Evolutionary conservation across 192 early-diverging fungal species (phyloP), one percentile per base, ranked within the genome.

Genomic region (Coemansia sp.): DNA sequence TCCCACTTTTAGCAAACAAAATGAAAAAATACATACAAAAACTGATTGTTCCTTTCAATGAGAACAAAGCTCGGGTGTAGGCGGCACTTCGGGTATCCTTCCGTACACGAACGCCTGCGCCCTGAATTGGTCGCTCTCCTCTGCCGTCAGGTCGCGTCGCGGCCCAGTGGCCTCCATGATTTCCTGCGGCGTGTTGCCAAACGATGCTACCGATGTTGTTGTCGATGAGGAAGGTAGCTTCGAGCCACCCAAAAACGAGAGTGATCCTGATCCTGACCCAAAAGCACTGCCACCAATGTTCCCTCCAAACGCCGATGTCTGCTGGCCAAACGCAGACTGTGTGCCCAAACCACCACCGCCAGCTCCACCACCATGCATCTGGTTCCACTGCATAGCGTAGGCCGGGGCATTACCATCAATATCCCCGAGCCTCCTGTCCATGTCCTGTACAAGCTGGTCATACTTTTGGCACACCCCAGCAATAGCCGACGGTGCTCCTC

Each of bases 71-170:
- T 72, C 70, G 2, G 64, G 58, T 0, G 78, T 72, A 9, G 78
- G 78, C 15, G 78, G 67, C 8, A 60, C 39, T 12, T 81, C 78
- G 8, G 78, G 78, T 36, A 80, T 71, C 3, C 37, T 57, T 22
- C 78, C 78, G 13, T 66, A 48, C 11, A 41, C 40, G 59, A 80
- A 80, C 12, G 62, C 47, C 10, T 46, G 55, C 1, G 68, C 73
- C 42, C 61, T 66, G 63, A 58, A 80, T 39, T 56, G 26, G 39
- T 57, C 62, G 15, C 72, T 80, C 19, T 80, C 78, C 7, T 71
- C 63, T 0, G 57, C 26, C 12, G 70, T 66, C n/a, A 80, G 68
- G 5, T 62, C 43, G 26, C 67, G 65, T 22, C n/a, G 22, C 1
- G 78, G 67, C 8, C 70, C 73, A 8, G 72, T 63, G 52, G 36